These are phyloP conservation scores for Saccharomyces pastorianus DNA, from an alignment of 1,139 yeast species.

Conservation along the genomic window DNA sequence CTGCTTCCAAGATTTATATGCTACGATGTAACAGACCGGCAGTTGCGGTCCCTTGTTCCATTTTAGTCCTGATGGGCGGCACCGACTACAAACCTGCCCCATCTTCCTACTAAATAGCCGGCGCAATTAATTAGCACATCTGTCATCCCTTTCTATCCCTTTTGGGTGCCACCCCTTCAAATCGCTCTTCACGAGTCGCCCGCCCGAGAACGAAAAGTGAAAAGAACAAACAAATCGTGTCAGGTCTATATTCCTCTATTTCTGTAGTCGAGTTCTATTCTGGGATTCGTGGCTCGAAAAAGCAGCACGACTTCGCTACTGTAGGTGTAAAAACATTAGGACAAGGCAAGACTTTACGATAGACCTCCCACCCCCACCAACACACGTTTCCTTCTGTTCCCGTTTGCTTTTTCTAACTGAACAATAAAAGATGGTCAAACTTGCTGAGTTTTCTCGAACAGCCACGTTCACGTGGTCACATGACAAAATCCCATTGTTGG, in stretches of 20 bases:
- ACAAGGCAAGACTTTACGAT: background rate
- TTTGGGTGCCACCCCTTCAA: background rate
- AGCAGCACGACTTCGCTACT: background rate
- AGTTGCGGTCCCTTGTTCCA: too few relatives aligned
- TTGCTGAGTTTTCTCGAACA: slow-evolving; percentile 75
- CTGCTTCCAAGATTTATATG: too few relatives aligned
- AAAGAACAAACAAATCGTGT: slow-evolving; percentile 2
- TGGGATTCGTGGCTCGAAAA: background rate
- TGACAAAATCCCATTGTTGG: slow-evolving; percentile 64
- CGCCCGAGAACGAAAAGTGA: background rate
- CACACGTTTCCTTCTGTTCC: background rate
- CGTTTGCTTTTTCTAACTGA: slow-evolving; percentile 2
- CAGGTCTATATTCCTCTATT: background rate
- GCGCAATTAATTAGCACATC: too few relatives aligned
- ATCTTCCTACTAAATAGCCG: background rate
- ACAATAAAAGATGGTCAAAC: slow-evolving; percentile 54
- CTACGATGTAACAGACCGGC: too few relatives aligned
- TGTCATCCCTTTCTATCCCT: background rate
- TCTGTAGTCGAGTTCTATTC: background rate
- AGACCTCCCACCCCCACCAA: background rate
- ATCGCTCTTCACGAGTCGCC: background rate
- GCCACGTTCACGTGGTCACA: slow-evolving; percentile 95
- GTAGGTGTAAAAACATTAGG: background rate
- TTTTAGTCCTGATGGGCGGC: too few relatives aligned
- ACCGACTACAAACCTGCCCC: background rate